Base-by-base conservation (phyloP, 495 filamentous ascomycete genomes). In the Oidiodendron maius region DNA sequence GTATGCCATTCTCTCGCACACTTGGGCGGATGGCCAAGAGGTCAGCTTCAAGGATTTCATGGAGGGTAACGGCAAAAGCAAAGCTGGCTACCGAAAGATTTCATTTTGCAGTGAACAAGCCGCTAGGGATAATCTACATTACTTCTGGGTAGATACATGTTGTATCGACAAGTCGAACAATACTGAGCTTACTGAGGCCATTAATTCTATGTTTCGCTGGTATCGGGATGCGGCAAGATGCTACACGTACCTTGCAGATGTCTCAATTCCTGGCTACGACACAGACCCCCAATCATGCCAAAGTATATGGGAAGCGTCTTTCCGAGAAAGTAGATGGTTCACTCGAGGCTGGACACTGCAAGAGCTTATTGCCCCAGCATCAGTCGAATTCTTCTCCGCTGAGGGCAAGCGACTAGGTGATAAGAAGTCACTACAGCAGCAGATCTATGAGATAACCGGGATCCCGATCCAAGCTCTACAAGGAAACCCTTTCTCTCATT, bases 21-120 rank as follows among this genome's bases (percentile, higher is more conserved):
- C 52, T 18, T 61, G 59, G 59, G 53, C 49, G 12, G 15, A 46
- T 8, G 57, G 53, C 8, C 43, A 46, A 34, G 59, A 61, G 34
- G 48, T 56, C 38, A 22, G 37, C 15, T 61, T 46, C 24, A n/a
- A 37, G 16, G 56, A 56, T 24, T 41, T 61, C 17, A 48, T 12
- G 11, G 30, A 59, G 13, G 50, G 50, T 10, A 44, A 2, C 26
- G 38, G 46, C 6, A 52, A 50, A 21, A 36, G 44, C 18, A 65
- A 62, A 45, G 15, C 18, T 24, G 57, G 59, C 23, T 64, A 58
- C 48, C 17, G 25, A 3, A 66, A 66, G 49, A 59, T 64, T 39
- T 35, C 17, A 37, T 61, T 62, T 39, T 62, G 59, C 40, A 50
- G 57, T 20, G 48, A 60, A 43, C 62, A 62, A 40, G 60, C 63